A percentile compares a stretch with the other conserved stretches of the same genome.
These are phyloP conservation scores for Salicornia ramosissima DNA, from an alignment of 148 eudicot genomes.

Conservation along the genomic window DNA sequence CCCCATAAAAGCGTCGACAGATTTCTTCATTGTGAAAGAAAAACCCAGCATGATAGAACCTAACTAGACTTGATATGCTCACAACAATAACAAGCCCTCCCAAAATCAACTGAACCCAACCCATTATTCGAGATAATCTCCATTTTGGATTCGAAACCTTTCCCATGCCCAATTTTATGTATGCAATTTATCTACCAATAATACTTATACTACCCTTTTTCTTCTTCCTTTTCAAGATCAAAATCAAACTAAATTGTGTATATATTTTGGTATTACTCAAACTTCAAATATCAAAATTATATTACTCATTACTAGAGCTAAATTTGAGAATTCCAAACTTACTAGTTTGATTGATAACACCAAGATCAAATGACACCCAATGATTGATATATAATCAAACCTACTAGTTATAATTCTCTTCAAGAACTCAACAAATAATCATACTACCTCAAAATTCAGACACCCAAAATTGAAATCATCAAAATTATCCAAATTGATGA, in stretches of 20 bases:
- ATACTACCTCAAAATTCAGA: not conserved
- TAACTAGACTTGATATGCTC: slow-evolving; percentile 64
- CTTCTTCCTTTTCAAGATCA: not conserved
- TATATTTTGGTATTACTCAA: too few relatives aligned
- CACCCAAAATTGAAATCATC: not conserved
- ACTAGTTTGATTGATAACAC: too few relatives aligned
- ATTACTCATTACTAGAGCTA: too few relatives aligned
- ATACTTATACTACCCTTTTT: not conserved
- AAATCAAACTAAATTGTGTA: not conserved
- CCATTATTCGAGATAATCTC: slow-evolving; percentile 53
- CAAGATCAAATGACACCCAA: too few relatives aligned
- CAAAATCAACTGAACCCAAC: slow-evolving; percentile 57
- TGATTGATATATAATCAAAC: not conserved
- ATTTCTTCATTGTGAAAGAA: slow-evolving; percentile 62
- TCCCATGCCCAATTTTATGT: slow-evolving; percentile 41
- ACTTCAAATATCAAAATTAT: too few relatives aligned
- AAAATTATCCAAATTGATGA: slow-evolving; percentile 4
- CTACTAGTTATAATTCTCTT: not conserved
- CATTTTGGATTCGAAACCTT: slow-evolving; percentile 42
- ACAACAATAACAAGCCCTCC: slow-evolving; percentile 74
- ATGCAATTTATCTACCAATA: slow-evolving; percentile 14
- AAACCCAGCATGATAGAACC: slow-evolving; percentile 78
- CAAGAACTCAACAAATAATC: not conserved
- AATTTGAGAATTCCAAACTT: too few relatives aligned
- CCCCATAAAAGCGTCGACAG: slow-evolving; percentile 65